Base-by-base conservation (phyloP, 2,329 filamentous ascomycete species). In the Aspergillus novofumigatus region DNA sequence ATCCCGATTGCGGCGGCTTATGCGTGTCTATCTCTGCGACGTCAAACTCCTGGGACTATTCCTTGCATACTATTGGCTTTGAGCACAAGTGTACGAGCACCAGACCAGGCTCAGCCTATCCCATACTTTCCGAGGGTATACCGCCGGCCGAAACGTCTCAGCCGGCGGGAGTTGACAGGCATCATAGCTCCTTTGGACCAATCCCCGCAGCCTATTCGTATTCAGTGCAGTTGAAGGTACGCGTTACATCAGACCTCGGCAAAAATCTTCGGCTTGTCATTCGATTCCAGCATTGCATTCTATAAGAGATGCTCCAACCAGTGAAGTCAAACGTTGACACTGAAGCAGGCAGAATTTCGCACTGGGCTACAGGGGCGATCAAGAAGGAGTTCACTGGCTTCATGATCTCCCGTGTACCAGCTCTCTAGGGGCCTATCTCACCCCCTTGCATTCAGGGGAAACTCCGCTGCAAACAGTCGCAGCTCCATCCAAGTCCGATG, bases 401-500 rank as follows among this genome's bases (percentile, higher is more conserved):
- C 75, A 77, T 77, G 20, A 62, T 73, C 58, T 73, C 68, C 44
- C 50, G 49, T 1, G 55, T 57, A 6, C 44, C 20, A 45, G 32
- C 28, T n/a, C 8, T 9, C n/a, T 49, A 6, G 52, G 42, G 3
- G 53, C 55, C 38, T 62, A 21, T 21, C n/a, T 52, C 3, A 60
- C 55, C 3, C 3, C 59, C 51, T 29, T 26, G 38, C 54, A 60
- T 17, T 17, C 69, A 1, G 75, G 70, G 62, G 84, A 83, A 66
- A 86, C 81, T 77, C 72, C 0, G 80, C 78, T 0, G 77, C 71
- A 0, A 75, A 78, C 32, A 82, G 75, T 5, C 81, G 73, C 35
- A 85, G 62, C 62, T 85, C 82, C 72, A 83, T 82, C 47, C 74
- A 72, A 1, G 87, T 86, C 61, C 90, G 83, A 63, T 89, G 86